These are phyloP conservation scores for Eucalyptus regnans DNA, from an alignment of 345 rosid species.

Conservation along the genomic window DNA sequence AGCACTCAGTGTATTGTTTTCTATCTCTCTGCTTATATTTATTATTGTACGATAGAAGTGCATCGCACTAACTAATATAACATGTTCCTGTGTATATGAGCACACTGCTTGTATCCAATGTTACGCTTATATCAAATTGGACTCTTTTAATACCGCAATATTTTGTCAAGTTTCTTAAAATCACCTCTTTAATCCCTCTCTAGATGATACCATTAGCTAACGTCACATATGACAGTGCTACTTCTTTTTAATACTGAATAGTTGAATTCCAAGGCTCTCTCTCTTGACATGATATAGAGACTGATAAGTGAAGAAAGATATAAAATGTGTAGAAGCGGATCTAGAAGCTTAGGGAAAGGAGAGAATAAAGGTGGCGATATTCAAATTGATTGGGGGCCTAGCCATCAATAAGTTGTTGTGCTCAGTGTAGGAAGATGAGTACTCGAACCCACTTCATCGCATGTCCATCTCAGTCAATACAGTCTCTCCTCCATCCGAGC, in stretches of 20 bases:
- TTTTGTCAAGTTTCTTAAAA: too few relatives aligned
- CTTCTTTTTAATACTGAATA: neutral
- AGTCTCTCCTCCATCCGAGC: neutral
- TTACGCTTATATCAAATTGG: neutral
- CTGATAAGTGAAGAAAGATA: neutral
- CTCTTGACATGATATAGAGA: neutral
- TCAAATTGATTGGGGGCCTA: neutral
- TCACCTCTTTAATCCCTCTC: neutral
- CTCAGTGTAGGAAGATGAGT: neutral
- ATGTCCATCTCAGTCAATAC: neutral
- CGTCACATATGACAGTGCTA: neutral
- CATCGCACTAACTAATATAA: neutral
- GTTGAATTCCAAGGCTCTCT: neutral
- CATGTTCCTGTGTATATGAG: neutral
- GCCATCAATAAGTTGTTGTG: neutral
- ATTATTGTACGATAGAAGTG: too few relatives aligned
- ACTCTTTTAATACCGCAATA: too few relatives aligned
- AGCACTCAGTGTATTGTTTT: neutral
- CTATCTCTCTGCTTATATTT: neutral
- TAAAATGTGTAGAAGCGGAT: neutral
- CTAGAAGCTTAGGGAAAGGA: neutral
- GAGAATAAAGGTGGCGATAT: neutral
- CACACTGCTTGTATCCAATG: neutral
- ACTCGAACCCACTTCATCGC: neutral
- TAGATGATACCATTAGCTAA: neutral